phyloP scores from a whole-genome alignment of 164 flowering plant genomes.

The Nymphaea colorata region DNA sequence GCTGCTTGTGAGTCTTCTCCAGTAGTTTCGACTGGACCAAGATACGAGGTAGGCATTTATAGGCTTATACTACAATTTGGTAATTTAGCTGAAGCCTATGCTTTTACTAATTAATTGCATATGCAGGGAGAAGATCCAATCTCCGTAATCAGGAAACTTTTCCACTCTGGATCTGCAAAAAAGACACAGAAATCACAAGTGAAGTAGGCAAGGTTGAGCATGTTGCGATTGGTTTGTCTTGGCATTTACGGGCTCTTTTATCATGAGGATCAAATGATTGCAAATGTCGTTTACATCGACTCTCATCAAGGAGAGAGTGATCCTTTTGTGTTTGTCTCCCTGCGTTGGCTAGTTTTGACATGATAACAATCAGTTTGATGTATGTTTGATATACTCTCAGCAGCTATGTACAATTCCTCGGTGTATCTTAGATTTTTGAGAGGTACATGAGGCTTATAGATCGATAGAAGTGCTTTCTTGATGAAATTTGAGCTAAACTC shows the following conservation, averaged over 20 bases:
- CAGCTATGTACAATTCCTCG: neutral
- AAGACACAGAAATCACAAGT: conserved; percentile 9
- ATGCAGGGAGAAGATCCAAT: conserved; percentile 78
- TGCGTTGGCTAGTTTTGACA: neutral
- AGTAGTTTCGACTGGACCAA: conserved; percentile 22
- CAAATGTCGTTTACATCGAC: neutral
- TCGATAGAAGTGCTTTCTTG: neutral
- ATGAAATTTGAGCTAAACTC: no score
- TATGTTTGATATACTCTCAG: neutral
- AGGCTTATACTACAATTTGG: neutral
- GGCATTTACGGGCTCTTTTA: neutral
- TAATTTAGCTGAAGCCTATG: neutral
- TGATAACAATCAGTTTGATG: neutral
- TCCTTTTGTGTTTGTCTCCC: neutral
- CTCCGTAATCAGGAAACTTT: conserved; percentile 50
- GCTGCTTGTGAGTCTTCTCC: conserved; percentile 13
- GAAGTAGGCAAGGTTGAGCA: neutral
- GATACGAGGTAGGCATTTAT: conserved; percentile 38
- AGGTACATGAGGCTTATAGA: neutral
- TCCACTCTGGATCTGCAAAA: conserved; percentile 53
- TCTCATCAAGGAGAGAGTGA: neutral
- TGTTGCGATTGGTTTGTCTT: neutral
- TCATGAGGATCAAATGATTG: neutral
- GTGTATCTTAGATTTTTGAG: neutral
- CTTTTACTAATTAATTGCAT: neutral